phyloP scores from a whole-genome alignment of 768 basidiomycete genomes.

The Pisolithus sp. region DNA sequence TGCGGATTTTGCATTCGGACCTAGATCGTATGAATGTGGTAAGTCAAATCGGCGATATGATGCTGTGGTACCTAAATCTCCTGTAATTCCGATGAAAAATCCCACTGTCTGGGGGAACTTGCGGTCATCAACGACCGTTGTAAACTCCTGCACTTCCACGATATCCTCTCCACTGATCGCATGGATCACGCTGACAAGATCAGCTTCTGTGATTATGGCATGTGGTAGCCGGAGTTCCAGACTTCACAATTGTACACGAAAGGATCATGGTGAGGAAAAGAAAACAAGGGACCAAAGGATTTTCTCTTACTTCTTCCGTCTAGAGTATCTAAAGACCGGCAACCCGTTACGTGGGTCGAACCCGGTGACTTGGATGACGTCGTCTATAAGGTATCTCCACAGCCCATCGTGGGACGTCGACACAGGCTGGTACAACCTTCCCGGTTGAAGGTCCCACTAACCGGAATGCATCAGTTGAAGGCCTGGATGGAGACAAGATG shows the following conservation, averaged over 20 bases:
- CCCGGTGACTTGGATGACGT: constrained; percentile 6
- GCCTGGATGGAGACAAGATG: no score
- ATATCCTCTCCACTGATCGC: background rate
- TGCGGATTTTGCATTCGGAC: background rate
- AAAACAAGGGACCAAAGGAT: background rate
- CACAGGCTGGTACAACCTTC: constrained; percentile 4
- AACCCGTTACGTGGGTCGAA: constrained; percentile 6
- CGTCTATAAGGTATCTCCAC: constrained; percentile 7
- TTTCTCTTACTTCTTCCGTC: constrained; percentile 4
- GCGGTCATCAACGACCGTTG: constrained; percentile 1
- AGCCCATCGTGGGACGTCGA: constrained; percentile 8
- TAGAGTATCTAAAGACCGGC: constrained; percentile 3
- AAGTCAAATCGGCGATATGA: no score
- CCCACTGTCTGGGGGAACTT: background rate
- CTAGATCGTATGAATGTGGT: no score
- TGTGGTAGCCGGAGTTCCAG: background rate
- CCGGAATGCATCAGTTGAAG: background rate
- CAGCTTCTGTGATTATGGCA: background rate
- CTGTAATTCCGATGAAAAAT: constrained; percentile 1
- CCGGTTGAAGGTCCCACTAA: constrained; percentile 2
- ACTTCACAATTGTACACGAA: background rate
- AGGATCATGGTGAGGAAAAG: background rate
- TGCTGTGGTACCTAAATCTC: no score
- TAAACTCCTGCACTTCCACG: constrained; percentile 5
- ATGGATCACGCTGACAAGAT: constrained; percentile 1